A percentile compares a stretch with the other conserved stretches of the same genome.
Evolutionary conservation across 192 early-diverging fungal genomes (phyloP).

Genomic region (Thamnidium elegans): DNA sequence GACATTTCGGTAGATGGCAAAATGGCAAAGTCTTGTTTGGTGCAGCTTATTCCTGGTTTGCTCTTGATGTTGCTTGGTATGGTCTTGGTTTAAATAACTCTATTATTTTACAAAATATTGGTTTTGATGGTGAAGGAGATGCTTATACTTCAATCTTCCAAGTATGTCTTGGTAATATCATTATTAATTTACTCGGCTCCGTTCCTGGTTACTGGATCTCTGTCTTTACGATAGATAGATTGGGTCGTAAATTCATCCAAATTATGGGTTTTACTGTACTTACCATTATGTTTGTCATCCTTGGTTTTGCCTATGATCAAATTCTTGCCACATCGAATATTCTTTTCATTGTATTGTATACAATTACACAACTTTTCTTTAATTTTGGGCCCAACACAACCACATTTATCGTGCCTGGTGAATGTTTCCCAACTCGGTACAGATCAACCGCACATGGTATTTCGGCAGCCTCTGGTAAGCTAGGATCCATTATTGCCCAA

Average conservation of each 20-base stretch:
- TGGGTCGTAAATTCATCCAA: constrained; percentile 93
- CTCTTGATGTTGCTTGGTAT: constrained; percentile 77
- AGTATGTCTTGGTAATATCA: constrained; percentile 85
- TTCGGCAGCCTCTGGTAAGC: constrained; percentile 74
- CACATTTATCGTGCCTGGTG: constrained; percentile 81
- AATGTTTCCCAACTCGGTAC: constrained; percentile 81
- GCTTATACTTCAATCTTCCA: constrained; percentile 60
- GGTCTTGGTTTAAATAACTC: constrained; percentile 81
- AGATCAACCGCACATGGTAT: constrained; percentile 80
- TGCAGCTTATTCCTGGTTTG: constrained; percentile 74
- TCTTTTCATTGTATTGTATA: constrained; percentile 65
- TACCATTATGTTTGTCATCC: constrained; percentile 68
- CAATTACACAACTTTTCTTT: constrained; percentile 74
- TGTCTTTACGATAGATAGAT: constrained; percentile 82
- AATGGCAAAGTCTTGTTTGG: constrained; percentile 80
- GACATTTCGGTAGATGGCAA: constrained; percentile 75
- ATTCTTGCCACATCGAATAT: constrained; percentile 56
- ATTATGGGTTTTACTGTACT: constrained; percentile 83
- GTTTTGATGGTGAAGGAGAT: constrained; percentile 50
- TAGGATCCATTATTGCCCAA: constrained; percentile 75
- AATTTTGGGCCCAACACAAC: constrained; percentile 97
- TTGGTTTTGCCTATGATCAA: constrained; percentile 69
- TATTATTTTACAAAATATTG: constrained; percentile 69
- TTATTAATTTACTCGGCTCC: constrained; percentile 80
- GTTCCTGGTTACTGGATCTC: constrained; percentile 97